These are phyloP conservation scores for Glycine latifolia DNA, from an alignment of 306 rosid genomes.

Conservation along the genomic window DNA sequence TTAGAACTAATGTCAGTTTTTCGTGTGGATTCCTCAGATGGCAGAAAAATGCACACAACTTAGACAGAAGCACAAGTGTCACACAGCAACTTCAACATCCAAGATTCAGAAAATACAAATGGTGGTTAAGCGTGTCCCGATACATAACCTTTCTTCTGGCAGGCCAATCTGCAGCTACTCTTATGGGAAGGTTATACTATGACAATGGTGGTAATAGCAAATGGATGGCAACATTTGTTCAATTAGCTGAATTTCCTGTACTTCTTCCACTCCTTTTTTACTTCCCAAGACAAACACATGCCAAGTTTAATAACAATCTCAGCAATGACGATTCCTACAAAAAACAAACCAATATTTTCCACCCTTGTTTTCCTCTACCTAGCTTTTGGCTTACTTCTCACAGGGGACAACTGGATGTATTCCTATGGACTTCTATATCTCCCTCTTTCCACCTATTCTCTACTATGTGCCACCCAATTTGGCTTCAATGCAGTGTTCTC, in stretches of 20 bases:
- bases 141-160: constrained; percentile 54
- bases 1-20: not conserved
- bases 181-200: constrained; percentile 66
- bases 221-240: constrained; percentile 78
- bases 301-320: constrained; percentile 9
- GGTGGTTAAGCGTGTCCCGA: constrained; percentile 62
- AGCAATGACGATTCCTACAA: constrained; percentile 35
- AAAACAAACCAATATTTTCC: constrained; percentile 42
- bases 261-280: constrained; percentile 55
- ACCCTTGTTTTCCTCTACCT: constrained; percentile 39
- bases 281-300: constrained; percentile 19
- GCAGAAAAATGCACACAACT: not conserved
- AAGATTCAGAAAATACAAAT: constrained; percentile 44
- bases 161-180: constrained; percentile 67
- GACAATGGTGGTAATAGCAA: constrained; percentile 73
- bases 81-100: constrained; percentile 31
- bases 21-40: constrained; percentile 37
- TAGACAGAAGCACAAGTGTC: constrained; percentile 10
- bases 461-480: constrained; percentile 69
- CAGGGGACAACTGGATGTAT: constrained; percentile 57
- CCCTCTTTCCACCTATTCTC: constrained; percentile 67
- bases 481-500: constrained; percentile 72
- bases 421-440: constrained; percentile 71
- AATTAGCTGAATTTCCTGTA: constrained; percentile 72
- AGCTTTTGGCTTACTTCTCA: constrained; percentile 52